Base-by-base conservation (phyloP, 2,329 filamentous ascomycete species). In the Colletotrichum magnum region DNA sequence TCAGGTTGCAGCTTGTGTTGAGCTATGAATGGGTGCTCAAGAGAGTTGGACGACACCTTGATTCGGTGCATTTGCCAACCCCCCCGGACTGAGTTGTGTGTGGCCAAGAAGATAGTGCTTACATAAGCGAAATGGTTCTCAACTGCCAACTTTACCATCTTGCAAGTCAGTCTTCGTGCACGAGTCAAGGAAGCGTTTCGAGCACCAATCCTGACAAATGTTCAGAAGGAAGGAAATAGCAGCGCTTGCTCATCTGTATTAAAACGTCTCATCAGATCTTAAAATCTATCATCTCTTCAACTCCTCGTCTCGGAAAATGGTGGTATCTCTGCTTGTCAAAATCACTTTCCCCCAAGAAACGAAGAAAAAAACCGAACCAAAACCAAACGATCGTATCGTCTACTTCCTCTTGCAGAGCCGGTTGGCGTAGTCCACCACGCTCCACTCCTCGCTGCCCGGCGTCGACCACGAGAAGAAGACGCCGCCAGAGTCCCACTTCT, bases 401-500 rank as follows among this genome's bases (percentile, higher is more conserved):
- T 21, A 66, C 47, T 61, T 69, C 43, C 58, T 68, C 58, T 60
- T 71, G 64, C 70, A 72, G 21, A 72, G 48, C 3, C 70, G 51
- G n/a, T 65, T 57, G 26, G 51, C 60, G 48, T 71, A 72, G 61
- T 72, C 70, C 1, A 71, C 53, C 15, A 69, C 50, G 18, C 24
- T 61, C 70, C 70, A 72, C 3, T 64, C 65, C 39, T 72, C 70
- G 3, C 68, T 69, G 2, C 70, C 70, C 4, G 70, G 70, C 12
- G 70, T 72, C 24, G 68, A 71, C 58, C 59, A 64, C 3, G 68
- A 62, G 58, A 86, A 86, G 39, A 86, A 86, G 5, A 89, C 67
- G 2, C 75, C 73, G 1, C 77, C 64, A 0, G 82, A 78, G 72
- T 88, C 88, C 71, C 84, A 89, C 72, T 81, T 84, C 43, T 78